Evolutionary conservation across 2,329 filamentous ascomycete genomes (phyloP).

Genomic region (Colletotrichum agaves): DNA sequence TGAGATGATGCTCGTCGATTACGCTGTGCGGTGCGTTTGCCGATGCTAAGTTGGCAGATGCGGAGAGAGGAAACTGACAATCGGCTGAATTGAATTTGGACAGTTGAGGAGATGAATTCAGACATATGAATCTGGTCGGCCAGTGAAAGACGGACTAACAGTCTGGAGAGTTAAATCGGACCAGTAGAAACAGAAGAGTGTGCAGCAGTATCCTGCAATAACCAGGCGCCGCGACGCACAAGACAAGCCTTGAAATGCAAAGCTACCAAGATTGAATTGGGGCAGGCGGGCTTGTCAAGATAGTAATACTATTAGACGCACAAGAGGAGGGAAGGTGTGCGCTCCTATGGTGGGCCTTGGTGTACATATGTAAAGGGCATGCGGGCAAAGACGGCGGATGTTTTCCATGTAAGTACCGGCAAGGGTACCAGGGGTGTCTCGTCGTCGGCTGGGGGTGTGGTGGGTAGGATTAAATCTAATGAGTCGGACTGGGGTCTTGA

Average conservation of each 20-base stretch:
- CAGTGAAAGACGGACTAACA: constrained; percentile 27
- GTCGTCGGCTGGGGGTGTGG: constrained; percentile 33
- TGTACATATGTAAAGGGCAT: constrained; percentile 37
- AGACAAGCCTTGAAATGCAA: constrained; percentile 32
- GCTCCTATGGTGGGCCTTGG: constrained; percentile 33
- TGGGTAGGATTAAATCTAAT: constrained; percentile 37
- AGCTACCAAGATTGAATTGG: constrained; percentile 30
- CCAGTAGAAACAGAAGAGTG: constrained; percentile 32
- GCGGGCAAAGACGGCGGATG: constrained; percentile 28
- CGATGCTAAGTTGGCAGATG: background rate
- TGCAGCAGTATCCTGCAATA: constrained; percentile 36
- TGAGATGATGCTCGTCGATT: background rate
- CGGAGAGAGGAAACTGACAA: constrained; percentile 14
- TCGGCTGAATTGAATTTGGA: background rate
- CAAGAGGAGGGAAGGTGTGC: constrained; percentile 24
- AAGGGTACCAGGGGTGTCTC: constrained; percentile 36
- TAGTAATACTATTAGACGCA: constrained; percentile 35
- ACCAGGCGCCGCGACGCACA: constrained; percentile 39
- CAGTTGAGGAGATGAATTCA: constrained; percentile 13
- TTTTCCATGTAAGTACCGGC: constrained; percentile 36
- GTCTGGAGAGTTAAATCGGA: constrained; percentile 27
- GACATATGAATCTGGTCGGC: constrained; percentile 17
- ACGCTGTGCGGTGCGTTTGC: background rate
- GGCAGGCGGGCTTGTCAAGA: constrained; percentile 35
- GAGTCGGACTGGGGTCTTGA: constrained; percentile 30